Conservation (phyloP, 1,139 yeast species). For the Yamadazyma trypodendri region DNA sequence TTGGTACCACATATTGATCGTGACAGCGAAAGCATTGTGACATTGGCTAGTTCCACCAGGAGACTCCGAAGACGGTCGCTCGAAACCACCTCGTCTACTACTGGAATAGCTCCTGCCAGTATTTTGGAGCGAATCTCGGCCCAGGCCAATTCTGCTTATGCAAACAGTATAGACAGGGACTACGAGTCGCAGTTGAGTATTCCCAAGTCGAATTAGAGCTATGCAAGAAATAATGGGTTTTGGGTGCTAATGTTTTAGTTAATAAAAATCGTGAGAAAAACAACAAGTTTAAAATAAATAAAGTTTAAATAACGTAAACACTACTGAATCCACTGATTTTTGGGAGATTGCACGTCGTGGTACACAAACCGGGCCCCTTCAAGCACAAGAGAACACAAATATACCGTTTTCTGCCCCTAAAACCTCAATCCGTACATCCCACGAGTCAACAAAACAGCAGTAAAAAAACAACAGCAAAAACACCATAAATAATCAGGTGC, state of each 20-base stretch:
- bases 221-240: neutral
- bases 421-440: no score
- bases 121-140: constrained; percentile 48
- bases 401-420: no score
- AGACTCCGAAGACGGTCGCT: constrained; percentile 50
- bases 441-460: no score
- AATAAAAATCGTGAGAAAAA: neutral
- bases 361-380: no score
- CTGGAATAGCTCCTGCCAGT: constrained; percentile 66
- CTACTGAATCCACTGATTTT: no score
- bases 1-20: constrained; percentile 24
- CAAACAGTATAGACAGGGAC: constrained; percentile 14
- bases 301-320: neutral
- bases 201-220: constrained; percentile 1
- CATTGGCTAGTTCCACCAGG: constrained; percentile 53
- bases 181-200: constrained; percentile 11
- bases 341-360: no score
- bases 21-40: constrained; percentile 55
- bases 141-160: constrained; percentile 15
- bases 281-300: neutral
- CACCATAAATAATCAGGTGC: neutral
- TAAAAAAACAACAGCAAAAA: no score
- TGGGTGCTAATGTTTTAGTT: neutral
- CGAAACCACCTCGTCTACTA: constrained; percentile 59
- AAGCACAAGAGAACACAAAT: no score